phyloP scores from a whole-genome alignment of 768 basidiomycete genomes.

The Mycena vulgaris region DNA sequence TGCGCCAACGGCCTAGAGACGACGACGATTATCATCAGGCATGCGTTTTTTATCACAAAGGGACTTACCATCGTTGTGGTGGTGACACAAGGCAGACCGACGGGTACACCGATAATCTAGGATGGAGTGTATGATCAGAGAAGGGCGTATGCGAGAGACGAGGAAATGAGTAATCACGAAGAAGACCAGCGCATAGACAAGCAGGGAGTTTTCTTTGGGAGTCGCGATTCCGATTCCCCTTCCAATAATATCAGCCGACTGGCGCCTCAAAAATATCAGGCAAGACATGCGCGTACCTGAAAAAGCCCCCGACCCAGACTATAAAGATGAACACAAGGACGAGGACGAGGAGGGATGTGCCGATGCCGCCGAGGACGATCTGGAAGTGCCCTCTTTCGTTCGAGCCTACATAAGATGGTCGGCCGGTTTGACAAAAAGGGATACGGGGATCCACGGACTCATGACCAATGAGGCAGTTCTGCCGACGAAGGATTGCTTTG shows the following conservation, averaged over 20 bases:
- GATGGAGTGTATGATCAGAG: not conserved
- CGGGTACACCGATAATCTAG: slow-evolving; percentile 63
- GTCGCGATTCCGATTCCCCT: slow-evolving; percentile 52
- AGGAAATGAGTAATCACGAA: slow-evolving; percentile 42
- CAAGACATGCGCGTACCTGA: slow-evolving; percentile 40
- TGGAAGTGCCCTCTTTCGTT: slow-evolving; percentile 63
- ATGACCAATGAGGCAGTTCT: slow-evolving; percentile 61
- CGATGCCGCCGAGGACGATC: slow-evolving; percentile 59
- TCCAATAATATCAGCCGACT: slow-evolving; percentile 30
- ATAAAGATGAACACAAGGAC: slow-evolving; percentile 59
- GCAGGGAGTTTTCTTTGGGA: slow-evolving; percentile 60
- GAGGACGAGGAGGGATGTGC: slow-evolving; percentile 58
- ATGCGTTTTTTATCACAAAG: not conserved
- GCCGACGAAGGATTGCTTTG: slow-evolving; percentile 61
- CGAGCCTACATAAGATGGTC: slow-evolving; percentile 35
- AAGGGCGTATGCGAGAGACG: not conserved
- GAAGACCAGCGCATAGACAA: slow-evolving; percentile 60
- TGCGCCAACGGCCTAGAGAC: slow-evolving; percentile 18
- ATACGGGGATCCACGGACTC: slow-evolving; percentile 28
- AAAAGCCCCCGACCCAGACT: slow-evolving; percentile 64
- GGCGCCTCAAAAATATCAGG: not conserved
- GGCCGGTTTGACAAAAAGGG: not conserved
- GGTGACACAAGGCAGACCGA: slow-evolving; percentile 64
- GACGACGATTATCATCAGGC: not conserved
- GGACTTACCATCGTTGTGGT: slow-evolving; percentile 50